These are phyloP conservation scores for Gossypium turneri DNA, from an alignment of 345 rosid species.

Conservation along the genomic window DNA sequence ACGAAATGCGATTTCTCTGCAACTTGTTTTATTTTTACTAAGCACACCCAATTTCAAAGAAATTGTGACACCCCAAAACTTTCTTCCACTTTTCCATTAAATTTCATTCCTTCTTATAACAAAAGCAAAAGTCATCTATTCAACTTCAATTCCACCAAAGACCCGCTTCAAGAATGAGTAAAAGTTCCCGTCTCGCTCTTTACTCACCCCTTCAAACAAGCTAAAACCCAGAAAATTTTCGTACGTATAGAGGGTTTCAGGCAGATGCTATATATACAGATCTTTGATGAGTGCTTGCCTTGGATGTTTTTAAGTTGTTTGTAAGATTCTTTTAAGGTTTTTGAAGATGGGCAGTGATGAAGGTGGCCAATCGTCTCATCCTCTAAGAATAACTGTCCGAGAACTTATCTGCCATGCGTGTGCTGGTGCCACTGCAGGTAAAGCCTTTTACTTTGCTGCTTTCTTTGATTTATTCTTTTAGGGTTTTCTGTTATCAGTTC, in stretches of 20 bases:
- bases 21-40: not conserved
- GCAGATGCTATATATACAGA: conserved; percentile 2
- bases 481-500: conserved; percentile 5
- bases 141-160: not conserved
- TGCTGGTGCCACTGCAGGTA: conserved; percentile 93
- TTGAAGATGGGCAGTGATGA: conserved; percentile 6
- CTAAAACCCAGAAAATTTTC: not conserved
- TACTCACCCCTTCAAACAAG: not conserved
- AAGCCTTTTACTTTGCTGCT: not conserved
- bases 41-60: not conserved
- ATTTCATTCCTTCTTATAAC: not conserved
- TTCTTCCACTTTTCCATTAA: not conserved
- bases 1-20: not conserved
- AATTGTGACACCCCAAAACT: not conserved
- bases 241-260: not conserved
- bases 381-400: conserved; percentile 32
- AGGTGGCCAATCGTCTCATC: conserved; percentile 32
- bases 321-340: not conserved
- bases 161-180: not conserved
- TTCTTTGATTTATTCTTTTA: not conserved
- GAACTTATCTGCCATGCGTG: conserved; percentile 52
- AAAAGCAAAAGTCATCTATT: not conserved
- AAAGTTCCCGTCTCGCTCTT: not conserved
- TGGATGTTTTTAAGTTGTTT: not conserved
- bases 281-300: not conserved